phyloP scores from a whole-genome alignment of 768 basidiomycete genomes.

The Mycena galopus region DNA sequence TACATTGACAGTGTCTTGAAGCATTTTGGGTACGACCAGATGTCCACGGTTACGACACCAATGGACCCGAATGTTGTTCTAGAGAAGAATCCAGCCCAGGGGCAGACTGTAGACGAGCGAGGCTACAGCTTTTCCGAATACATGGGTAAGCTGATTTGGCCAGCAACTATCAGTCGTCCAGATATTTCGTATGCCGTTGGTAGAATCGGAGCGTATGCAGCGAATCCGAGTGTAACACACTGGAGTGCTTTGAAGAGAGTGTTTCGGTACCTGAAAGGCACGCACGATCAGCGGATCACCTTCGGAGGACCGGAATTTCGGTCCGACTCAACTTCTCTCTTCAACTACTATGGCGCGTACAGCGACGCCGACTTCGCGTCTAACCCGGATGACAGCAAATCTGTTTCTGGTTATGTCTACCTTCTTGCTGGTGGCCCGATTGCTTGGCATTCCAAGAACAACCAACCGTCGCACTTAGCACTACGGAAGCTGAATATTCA shows the following conservation, averaged over 20 bases:
- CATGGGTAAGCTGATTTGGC: neutral
- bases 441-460: no score
- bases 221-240: neutral
- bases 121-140: neutral
- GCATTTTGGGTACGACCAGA: neutral
- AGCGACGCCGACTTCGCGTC: no score
- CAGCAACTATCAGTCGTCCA: no score
- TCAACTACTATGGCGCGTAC: no score
- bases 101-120: neutral
- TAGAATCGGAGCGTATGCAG: neutral
- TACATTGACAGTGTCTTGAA: neutral
- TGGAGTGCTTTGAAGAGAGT: slow-evolving; percentile 19
- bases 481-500: no score
- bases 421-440: no score
- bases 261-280: slow-evolving; percentile 13
- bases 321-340: no score
- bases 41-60: neutral
- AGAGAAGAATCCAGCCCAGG: neutral
- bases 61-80: neutral
- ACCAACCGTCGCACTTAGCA: no score
- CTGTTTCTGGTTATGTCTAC: no score
- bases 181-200: neutral
- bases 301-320: neutral
- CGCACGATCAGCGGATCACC: neutral
- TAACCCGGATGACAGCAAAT: no score